Evolutionary conservation across 2,329 filamentous ascomycete genomes (phyloP).

Genomic region (Penicillium rolfsii): DNA sequence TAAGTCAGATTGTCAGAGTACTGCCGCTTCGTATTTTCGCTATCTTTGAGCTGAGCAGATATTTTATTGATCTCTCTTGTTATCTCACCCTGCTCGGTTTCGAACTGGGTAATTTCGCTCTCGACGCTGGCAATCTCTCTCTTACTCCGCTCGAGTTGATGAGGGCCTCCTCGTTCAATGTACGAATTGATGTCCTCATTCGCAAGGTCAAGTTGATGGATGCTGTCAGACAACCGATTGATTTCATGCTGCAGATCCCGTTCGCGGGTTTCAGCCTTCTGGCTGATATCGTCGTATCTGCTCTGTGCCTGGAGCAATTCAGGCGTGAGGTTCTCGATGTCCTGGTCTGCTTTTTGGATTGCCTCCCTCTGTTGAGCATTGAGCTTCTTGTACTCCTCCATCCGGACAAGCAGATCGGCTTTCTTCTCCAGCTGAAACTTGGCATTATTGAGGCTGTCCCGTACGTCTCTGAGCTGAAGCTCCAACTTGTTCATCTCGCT

Average conservation of each 20-base stretch:
- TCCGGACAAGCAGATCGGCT: conserved; percentile 67
- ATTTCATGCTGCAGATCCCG: conserved; percentile 71
- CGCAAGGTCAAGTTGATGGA: conserved; percentile 75
- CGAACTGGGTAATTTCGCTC: conserved; percentile 64
- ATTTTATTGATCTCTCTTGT: conserved; percentile 75
- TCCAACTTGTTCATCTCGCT: conserved; percentile 72
- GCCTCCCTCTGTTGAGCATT: conserved; percentile 69
- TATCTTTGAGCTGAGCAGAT: conserved; percentile 74
- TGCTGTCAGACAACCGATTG: conserved; percentile 70
- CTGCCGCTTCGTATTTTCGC: conserved; percentile 79
- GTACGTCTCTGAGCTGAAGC: conserved; percentile 74
- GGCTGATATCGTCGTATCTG: conserved; percentile 74
- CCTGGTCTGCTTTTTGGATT: conserved; percentile 70
- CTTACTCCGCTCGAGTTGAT: conserved; percentile 70
- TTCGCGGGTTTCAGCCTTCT: conserved; percentile 72
- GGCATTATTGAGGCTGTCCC: conserved; percentile 71
- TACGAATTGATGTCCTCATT: conserved; percentile 81
- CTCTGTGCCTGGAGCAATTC: conserved; percentile 75
- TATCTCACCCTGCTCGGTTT: conserved; percentile 69
- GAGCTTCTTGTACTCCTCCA: conserved; percentile 72
- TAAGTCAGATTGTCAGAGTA: conserved; percentile 89
- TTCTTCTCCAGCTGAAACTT: conserved; percentile 81
- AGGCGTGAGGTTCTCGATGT: conserved; percentile 74
- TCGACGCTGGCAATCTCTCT: conserved; percentile 71
- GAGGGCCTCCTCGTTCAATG: conserved; percentile 71